Percentiles rank a stretch among this genome's conserved stretches.
phyloP scores from a whole-genome alignment of 177 flowering plant genomes.

The Telopea speciosissima region DNA sequence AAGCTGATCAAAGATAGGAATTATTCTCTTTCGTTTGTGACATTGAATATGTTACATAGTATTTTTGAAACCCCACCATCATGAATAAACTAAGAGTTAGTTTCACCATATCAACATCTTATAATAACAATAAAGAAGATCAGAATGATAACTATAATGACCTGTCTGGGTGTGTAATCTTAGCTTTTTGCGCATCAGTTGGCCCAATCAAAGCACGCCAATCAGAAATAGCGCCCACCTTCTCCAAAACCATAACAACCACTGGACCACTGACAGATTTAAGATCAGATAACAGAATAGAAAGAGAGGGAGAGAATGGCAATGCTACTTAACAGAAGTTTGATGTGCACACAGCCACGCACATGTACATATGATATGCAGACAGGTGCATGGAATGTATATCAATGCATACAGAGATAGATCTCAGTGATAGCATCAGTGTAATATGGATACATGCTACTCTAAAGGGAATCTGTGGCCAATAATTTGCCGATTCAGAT shows the following conservation, averaged over 20 bases:
- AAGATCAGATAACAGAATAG: not conserved
- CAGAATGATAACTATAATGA: conserved; percentile 12
- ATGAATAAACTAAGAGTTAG: not conserved
- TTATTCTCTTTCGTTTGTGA: not conserved
- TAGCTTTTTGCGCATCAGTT: conserved; percentile 77
- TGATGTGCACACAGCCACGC: not conserved
- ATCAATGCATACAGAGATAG: too few species aligned
- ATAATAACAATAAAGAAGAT: not conserved
- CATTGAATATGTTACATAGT: not conserved
- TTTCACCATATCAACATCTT: not conserved
- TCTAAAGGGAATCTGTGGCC: too few species aligned
- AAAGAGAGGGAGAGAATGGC: not conserved
- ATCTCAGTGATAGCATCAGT: too few species aligned
- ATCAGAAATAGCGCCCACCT: conserved; percentile 73
- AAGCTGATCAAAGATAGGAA: not conserved
- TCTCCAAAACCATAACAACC: conserved; percentile 68
- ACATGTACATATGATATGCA: not conserved
- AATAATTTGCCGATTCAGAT: not conserved
- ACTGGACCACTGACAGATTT: conserved; percentile 63
- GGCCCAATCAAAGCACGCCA: conserved; percentile 92
- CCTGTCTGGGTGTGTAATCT: conserved; percentile 77
- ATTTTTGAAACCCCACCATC: not conserved
- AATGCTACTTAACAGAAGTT: not conserved
- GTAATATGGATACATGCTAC: too few species aligned
- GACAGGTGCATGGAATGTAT: too few species aligned